phyloP scores from a whole-genome alignment of 768 basidiomycete species.

The Collybiopsis confluens region DNA sequence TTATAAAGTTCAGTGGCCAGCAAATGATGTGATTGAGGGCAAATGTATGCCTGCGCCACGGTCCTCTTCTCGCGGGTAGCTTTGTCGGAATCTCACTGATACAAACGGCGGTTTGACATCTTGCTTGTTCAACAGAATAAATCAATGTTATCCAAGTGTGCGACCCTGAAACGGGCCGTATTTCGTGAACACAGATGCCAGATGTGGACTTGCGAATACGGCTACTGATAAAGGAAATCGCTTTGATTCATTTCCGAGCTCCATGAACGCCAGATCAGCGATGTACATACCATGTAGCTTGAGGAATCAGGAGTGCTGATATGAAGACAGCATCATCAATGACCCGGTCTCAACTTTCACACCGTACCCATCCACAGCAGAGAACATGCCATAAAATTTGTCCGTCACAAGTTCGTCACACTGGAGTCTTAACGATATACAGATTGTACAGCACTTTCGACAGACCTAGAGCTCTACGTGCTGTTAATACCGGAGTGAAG shows the following conservation, averaged over 20 bases:
- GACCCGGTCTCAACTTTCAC: no score
- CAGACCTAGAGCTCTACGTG: background rate
- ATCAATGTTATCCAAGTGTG: background rate
- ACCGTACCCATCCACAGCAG: background rate
- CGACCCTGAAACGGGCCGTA: background rate
- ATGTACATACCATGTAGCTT: background rate
- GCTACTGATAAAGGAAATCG: background rate
- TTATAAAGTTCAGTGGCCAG: no score
- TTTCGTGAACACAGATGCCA: slow-evolving; percentile 3
- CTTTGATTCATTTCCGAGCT: slow-evolving; percentile 2
- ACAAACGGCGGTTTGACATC: background rate
- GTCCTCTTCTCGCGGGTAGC: no score
- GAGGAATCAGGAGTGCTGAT: background rate
- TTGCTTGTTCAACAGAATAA: background rate
- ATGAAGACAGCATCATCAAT: no score
- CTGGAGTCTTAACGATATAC: background rate
- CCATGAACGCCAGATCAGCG: background rate
- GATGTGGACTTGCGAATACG: background rate
- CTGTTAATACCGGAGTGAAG: background rate
- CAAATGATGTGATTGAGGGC: no score
- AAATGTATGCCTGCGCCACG: no score
- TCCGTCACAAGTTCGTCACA: no score
- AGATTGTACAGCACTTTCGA: background rate
- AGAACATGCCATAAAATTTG: no score
- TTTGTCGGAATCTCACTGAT: background rate